Conservation (phyloP, 2,329 filamentous ascomycete species). For the Fusarium nanum region DNA sequence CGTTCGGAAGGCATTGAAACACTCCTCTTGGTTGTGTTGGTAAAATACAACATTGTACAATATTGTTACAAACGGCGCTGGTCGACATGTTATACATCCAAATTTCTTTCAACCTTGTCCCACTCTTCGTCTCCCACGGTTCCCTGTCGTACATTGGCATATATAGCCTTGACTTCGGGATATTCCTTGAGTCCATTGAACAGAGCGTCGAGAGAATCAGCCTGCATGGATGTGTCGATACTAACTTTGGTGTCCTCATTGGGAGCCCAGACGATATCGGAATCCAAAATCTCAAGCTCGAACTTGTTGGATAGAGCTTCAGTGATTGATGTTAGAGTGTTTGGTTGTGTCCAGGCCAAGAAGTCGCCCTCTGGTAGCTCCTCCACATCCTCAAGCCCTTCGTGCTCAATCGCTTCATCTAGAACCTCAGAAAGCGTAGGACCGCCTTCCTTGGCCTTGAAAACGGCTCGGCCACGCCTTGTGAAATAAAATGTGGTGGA, state of each 20-base stretch:
- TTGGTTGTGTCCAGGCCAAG: constrained; percentile 64
- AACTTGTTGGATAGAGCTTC: constrained; percentile 69
- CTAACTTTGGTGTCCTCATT: constrained; percentile 81
- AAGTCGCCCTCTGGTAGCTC: constrained; percentile 75
- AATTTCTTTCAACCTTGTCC: constrained; percentile 63
- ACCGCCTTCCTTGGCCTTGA: constrained; percentile 65
- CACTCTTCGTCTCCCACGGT: constrained; percentile 64
- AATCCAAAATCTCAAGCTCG: constrained; percentile 74
- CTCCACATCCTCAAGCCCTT: constrained; percentile 80
- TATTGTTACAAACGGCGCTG: constrained; percentile 28
- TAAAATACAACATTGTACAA: constrained; percentile 37
- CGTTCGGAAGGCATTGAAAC: constrained; percentile 41
- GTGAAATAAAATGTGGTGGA: constrained; percentile 88
- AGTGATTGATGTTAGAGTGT: constrained; percentile 49
- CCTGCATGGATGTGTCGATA: constrained; percentile 67
- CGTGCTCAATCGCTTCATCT: constrained; percentile 80
- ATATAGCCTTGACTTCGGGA: constrained; percentile 80
- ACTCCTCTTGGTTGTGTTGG: constrained; percentile 36
- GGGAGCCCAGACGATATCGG: constrained; percentile 86
- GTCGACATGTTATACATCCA: constrained; percentile 59
- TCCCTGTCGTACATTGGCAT: constrained; percentile 73
- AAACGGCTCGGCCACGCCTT: constrained; percentile 78
- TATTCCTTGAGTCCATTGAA: constrained; percentile 72
- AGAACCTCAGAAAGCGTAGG: constrained; percentile 79
- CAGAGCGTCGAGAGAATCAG: constrained; percentile 69